Base-by-base conservation (phyloP, 257 asterid species). In the Solanum commersonii region DNA sequence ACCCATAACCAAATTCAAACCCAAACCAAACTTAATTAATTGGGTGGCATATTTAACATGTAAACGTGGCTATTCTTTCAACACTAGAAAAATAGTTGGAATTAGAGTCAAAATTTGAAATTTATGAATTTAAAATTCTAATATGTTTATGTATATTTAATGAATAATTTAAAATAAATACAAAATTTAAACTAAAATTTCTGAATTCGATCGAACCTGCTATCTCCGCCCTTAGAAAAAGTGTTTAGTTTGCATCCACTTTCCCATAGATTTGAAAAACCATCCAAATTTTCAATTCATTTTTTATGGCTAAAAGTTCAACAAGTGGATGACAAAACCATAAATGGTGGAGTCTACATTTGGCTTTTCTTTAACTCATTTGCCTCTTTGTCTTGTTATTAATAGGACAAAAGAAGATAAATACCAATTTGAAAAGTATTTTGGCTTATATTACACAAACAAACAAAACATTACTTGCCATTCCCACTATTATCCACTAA, bases 261-360 rank as follows among this genome's bases (percentile, higher is more conserved):
- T 44, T 27, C 68, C 85, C 68, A 46, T 23, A 16, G 27, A 46
- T 46, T 46, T 29, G 12, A 82, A 82, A 81, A 82, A 29, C 34
- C 31, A 73, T 71, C 85, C 27, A 81, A 27, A 12, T 10, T 42
- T 44, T 29, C 27, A 35, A 71, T 81, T 83, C 1, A 52, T 72
- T 72, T 33, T 40, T 73, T 85, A 11, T 63, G 70, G 85, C 29
- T 81, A 81, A 49, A 37, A 82, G 68, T 49, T 8, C 59, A 49
- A 29, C 70, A 81, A 82, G 85, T 82, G 70, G 70, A 40, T 85
- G 68, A 37, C 42, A 65, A 85, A 79, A 85, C 72, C 88, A 87
- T 84, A 85, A 79, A 87, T 78, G 74, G 87, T 86, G 71, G 87
- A 87, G 90, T 85, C 86, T 85, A 85, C 82, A 77, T 76, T 88